Base-by-base conservation (phyloP, 495 filamentous ascomycete species). In the Penicillium herquei region DNA sequence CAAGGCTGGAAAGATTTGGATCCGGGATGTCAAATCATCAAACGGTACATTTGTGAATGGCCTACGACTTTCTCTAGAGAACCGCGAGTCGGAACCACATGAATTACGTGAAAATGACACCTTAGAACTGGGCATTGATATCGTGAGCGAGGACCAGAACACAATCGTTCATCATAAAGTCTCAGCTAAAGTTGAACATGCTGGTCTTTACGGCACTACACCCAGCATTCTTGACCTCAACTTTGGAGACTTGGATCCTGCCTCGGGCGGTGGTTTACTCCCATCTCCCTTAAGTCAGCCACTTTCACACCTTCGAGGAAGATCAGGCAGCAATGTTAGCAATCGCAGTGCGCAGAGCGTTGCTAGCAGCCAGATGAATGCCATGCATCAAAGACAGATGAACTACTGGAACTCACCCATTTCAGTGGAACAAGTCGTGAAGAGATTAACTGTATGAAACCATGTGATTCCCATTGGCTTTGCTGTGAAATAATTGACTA, bases 31-130 rank as follows among this genome's bases (percentile, higher is more conserved):
- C 58, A 98, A 96, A 69, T 98, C 94, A 4, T 98, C 94, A 3
- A 98, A 98, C 63, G 94, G 94, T 39, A 98, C 94, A 0, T 98
- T 98, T 70, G 92, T 98, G 50, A 98, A 97, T 55, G 91, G 90
- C n/a, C 80, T 85, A 14, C 84, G 94, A 21, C 68, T 98, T 47
- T 97, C 94, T 8, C 88, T 83, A 30, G 94, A 98, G 63, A 97
- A 96, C 62, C 81, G 90, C 56, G 94, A 98, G 62, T 96, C 92
- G 1, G 94, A 98, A 40, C 91, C 94, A 0, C 90, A 96, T 59
- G 91, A 96, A 62, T 73, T 98, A 26, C 84, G 90, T 54, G 89
- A 92, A 53, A 83, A 88, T 58, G 94, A 98, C 67, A 86, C 92
- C 39, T 72, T 98, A 31, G 94, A 98, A 65, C 74, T 98, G 41